Evolutionary conservation across 2,329 filamentous ascomycete species (phyloP).

Genomic region (Thielaviopsis punctulata): DNA sequence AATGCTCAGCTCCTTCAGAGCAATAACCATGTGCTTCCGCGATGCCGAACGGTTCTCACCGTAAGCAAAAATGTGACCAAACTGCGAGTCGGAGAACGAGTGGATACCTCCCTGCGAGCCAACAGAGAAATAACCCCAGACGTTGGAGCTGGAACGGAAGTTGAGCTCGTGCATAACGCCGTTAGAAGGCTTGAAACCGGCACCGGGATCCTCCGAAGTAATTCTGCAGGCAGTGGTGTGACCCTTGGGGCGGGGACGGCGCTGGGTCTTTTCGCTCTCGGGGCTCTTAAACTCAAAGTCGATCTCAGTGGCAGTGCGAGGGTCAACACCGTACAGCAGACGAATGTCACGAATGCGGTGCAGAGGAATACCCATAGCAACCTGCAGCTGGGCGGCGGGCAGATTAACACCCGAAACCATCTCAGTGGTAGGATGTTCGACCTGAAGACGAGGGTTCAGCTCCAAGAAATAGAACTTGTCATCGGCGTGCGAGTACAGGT

Average conservation of each 20-base stretch:
- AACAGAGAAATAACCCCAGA: constrained; percentile 99
- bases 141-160: constrained; percentile 96
- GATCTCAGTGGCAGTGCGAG: constrained; percentile 69
- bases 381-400: constrained; percentile 90
- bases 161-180: constrained; percentile 98
- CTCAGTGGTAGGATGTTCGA: constrained; percentile 97
- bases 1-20: constrained; percentile 96
- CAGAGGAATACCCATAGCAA: constrained; percentile 95
- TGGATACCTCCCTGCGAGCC: constrained; percentile 92
- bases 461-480: constrained; percentile 99
- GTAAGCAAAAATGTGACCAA: constrained; percentile 98
- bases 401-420: constrained; percentile 98
- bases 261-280: constrained; percentile 67
- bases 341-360: constrained; percentile 94
- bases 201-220: constrained; percentile 94
- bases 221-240: constrained; percentile 98
- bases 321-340: constrained; percentile 87
- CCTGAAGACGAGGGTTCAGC: constrained; percentile 95
- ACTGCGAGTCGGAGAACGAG: constrained; percentile 97
- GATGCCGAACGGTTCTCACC: constrained; percentile 94
- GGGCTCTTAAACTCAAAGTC: constrained; percentile 92
- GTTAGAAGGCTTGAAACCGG: constrained; percentile 98
- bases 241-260: constrained; percentile 81
- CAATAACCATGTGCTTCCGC: constrained; percentile 97
- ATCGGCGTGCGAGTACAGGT: constrained; percentile 92